Percentiles rank a stretch among this genome's conserved stretches.
Conservation (phyloP, 805 yeast species). For the Blastobotrys parvus region DNA sequence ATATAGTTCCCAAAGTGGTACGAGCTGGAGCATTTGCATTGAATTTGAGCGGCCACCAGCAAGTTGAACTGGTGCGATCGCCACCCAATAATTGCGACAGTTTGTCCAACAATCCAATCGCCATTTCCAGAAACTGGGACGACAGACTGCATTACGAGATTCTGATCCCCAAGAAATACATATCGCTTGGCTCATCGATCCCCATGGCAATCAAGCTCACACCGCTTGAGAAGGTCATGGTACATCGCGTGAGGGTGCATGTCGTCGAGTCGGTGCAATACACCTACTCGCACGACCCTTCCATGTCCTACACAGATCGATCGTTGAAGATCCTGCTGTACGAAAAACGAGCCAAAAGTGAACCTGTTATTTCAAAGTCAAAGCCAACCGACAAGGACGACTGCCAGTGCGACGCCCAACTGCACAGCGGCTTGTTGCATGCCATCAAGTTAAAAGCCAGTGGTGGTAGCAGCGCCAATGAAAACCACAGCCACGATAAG, state of each 20-base stretch:
- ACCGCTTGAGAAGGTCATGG: slow-evolving; percentile 79
- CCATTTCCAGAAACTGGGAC: slow-evolving; percentile 88
- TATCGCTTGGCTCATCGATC: slow-evolving; percentile 71
- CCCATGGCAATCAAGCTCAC: slow-evolving; percentile 79
- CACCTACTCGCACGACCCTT: slow-evolving; percentile 82
- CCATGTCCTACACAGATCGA: slow-evolving; percentile 46
- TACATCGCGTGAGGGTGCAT: slow-evolving; percentile 80
- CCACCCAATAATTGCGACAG: slow-evolving; percentile 57
- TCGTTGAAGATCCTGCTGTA: slow-evolving; percentile 38
- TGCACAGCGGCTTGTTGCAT: background rate
- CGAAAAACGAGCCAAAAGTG: slow-evolving; percentile 45
- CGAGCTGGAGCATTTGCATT: slow-evolving; percentile 82
- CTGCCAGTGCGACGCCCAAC: background rate
- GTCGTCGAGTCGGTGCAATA: slow-evolving; percentile 86
- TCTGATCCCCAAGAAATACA: slow-evolving; percentile 79
- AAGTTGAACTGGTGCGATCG: slow-evolving; percentile 62
- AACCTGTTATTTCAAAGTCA: background rate
- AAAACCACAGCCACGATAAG: background rate
- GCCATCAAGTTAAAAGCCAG: background rate
- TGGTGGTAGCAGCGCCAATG: background rate
- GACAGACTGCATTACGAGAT: slow-evolving; percentile 84
- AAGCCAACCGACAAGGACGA: background rate
- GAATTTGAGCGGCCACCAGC: slow-evolving; percentile 54
- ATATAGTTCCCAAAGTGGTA: slow-evolving; percentile 60
- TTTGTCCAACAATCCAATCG: slow-evolving; percentile 85